Percentiles rank a stretch among this genome's conserved stretches.
Conservation (phyloP, 306 rosid species). For the Cajanus cajan region DNA sequence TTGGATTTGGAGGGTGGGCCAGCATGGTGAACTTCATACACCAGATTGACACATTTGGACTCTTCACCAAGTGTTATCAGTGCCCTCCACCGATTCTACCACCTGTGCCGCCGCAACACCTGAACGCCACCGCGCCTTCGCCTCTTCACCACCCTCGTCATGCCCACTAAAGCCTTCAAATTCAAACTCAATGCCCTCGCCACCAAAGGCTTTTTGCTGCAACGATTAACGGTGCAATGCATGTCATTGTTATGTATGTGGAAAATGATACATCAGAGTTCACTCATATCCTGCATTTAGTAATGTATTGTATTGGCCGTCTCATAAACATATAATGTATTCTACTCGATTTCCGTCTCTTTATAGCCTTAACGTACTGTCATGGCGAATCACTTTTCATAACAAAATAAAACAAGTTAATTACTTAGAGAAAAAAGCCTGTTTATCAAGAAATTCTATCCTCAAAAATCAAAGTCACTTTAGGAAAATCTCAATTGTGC, state of each 20-base stretch:
- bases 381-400: not conserved
- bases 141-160: slow-evolving; percentile 39
- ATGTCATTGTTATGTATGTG: not conserved
- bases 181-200: not conserved
- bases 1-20: slow-evolving; percentile 99
- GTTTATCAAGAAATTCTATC: not conserved
- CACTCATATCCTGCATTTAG: slow-evolving; percentile 11
- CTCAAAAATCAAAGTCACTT: not conserved
- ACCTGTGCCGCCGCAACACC: slow-evolving; percentile 29
- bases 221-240: slow-evolving; percentile 4
- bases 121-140: slow-evolving; percentile 63
- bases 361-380: slow-evolving; percentile 2
- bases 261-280: slow-evolving; percentile 1
- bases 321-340: slow-evolving; percentile 26
- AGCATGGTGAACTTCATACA: slow-evolving; percentile 81
- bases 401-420: not conserved
- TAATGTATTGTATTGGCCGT: slow-evolving; percentile 16
- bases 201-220: not conserved
- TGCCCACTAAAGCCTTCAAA: slow-evolving; percentile 15
- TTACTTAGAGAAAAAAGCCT: not conserved
- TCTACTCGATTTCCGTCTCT: slow-evolving; percentile 3
- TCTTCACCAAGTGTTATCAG: slow-evolving; percentile 94
- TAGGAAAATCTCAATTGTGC: not conserved
- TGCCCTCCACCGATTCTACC: slow-evolving; percentile 57
- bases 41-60: slow-evolving; percentile 92